Percentiles rank a stretch among this genome's conserved stretches.
These are phyloP conservation scores for Boletus coccyginus DNA, from an alignment of 768 basidiomycete species.

Conservation along the genomic window DNA sequence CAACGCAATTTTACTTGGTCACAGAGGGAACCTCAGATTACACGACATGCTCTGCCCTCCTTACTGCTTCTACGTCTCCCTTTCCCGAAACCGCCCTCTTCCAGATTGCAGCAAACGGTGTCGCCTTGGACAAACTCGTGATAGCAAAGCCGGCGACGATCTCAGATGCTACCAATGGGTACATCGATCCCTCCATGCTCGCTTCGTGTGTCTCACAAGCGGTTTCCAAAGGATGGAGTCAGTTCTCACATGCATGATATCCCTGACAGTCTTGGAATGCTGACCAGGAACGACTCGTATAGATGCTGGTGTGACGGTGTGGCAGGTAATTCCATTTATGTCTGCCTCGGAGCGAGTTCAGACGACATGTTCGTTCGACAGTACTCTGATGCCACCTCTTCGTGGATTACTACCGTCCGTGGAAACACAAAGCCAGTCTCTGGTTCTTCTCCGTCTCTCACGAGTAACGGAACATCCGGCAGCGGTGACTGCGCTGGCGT, in stretches of 20 bases:
- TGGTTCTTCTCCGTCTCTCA: no score
- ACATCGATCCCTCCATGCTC: conserved; percentile 54
- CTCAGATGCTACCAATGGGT: conserved; percentile 53
- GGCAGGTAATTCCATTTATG: conserved; percentile 31
- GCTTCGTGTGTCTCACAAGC: conserved; percentile 62
- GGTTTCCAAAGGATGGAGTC: conserved; percentile 62
- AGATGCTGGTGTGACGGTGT: conserved; percentile 40
- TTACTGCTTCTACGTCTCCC: conserved; percentile 36
- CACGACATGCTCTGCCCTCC: conserved; percentile 37
- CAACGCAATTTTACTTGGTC: background rate
- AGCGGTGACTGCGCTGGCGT: no score
- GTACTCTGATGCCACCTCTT: conserved; percentile 38
- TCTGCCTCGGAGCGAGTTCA: background rate
- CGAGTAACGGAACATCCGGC: background rate
- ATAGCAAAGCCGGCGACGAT: conserved; percentile 67
- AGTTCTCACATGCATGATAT: conserved; percentile 25
- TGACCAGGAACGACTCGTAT: background rate
- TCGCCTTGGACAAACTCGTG: conserved; percentile 61
- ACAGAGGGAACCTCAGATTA: conserved; percentile 39
- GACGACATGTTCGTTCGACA: conserved; percentile 5
- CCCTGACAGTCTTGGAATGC: background rate
- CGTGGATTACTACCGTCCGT: conserved; percentile 41
- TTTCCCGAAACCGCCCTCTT: conserved; percentile 48
- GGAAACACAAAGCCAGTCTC: conserved; percentile 34
- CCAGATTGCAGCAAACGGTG: conserved; percentile 51